Percentiles rank a stretch among this genome's conserved stretches.
Evolutionary conservation across 176 grass and related monocot genomes (phyloP).

Genomic region (Avena atlantica): DNA sequence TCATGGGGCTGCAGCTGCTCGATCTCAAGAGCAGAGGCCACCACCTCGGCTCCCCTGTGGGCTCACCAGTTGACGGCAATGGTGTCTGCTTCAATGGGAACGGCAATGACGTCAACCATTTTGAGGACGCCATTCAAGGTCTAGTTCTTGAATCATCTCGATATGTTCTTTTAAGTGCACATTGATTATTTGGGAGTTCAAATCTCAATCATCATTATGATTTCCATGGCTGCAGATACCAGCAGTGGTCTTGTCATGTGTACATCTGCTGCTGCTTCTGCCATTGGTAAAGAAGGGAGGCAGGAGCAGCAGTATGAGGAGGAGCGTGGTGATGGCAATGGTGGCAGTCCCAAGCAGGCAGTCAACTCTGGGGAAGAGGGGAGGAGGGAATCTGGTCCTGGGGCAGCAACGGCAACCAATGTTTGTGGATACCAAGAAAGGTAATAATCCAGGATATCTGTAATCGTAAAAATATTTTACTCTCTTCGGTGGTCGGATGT

Average conservation of each 20-base stretch:
- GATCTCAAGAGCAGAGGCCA: not conserved
- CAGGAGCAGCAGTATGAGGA: conserved; percentile 30
- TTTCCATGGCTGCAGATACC: conserved; percentile 46
- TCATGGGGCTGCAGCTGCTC: too few species aligned
- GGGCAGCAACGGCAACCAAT: conserved; percentile 43
- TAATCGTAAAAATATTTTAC: conserved; percentile 24
- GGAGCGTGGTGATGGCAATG: conserved; percentile 20
- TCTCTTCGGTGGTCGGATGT: conserved; percentile 12
- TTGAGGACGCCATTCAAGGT: conserved; percentile 61
- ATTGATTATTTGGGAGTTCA: not conserved
- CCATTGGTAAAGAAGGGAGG: conserved; percentile 27
- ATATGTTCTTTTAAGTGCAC: not conserved
- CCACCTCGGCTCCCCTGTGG: conserved; percentile 31
- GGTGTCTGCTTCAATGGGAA: conserved; percentile 39
- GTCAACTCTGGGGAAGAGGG: conserved; percentile 62
- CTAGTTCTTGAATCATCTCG: not conserved
- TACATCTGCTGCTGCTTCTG: conserved; percentile 15
- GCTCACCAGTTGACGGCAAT: conserved; percentile 13
- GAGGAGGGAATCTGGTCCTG: conserved; percentile 57
- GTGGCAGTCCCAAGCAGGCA: conserved; percentile 43
- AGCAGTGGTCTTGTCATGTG: conserved; percentile 33
- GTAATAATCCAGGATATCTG: conserved; percentile 53
- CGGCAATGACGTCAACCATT: conserved; percentile 9
- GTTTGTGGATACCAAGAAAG: conserved; percentile 72
- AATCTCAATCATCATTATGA: not conserved